Evolutionary conservation across 805 yeast genomes (phyloP), one percentile per base, ranked within the genome.

Genomic region (Candida orba): DNA sequence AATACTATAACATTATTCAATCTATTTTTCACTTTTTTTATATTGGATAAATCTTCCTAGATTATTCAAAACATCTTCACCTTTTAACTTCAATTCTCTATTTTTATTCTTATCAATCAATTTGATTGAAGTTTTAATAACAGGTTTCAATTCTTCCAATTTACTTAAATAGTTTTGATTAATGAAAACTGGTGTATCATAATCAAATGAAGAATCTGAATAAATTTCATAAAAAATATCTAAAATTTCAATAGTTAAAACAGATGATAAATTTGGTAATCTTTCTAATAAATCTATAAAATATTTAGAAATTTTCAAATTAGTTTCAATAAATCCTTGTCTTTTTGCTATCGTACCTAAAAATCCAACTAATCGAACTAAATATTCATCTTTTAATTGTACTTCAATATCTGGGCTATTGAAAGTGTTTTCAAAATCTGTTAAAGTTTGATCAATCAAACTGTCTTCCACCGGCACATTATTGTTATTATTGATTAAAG

Each of bases 41-140:
- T 91, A 91, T 44, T 75, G 75, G 43, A 91, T 77, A 60, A 93
- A 91, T 47, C 95, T 69, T 13, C 73, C 78, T 51, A 91, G 64
- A 51, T 86, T 89, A 37, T 63, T 60, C 52, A 77, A 68, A 2
- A 83, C 78, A 46, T 84, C 93, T 41, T 80, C 84, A 31, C 82
- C 85, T 49, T 71, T 72, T 17, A 62, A 67, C 59, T 86, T 82
- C 52, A 85, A 67, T 36, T 66, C 75, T 1, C 72, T 64, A 46
- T 76, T 62, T 48, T 72, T 75, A 49, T 82, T 78, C 59, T 79
- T 81, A 58, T 85, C 95, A 36, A 86, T 75, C 42, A 73, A 68
- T 58, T 81, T 84, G 56, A 80, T 74, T 37, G 68, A 62, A 4
- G 71, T 63, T 50, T 73, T 77, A 44, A 82, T 65, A n/a, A 64